Conservation (phyloP, 768 basidiomycete genomes). For the Serendipita sp. region DNA sequence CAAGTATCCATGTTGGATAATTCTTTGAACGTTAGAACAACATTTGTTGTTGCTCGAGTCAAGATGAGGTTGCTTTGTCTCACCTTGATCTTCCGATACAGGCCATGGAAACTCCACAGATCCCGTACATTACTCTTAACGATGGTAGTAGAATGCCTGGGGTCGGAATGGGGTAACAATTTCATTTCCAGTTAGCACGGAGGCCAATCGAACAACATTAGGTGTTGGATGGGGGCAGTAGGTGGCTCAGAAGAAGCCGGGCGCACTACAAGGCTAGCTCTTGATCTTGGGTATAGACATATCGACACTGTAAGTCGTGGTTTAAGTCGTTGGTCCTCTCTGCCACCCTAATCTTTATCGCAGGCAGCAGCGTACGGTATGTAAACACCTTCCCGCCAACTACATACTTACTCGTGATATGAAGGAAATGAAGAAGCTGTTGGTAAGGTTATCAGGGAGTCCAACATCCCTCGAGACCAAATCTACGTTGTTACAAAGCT, state of each 20-base stretch:
- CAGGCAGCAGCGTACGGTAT: constrained; percentile 10
- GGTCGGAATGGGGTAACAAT: not conserved
- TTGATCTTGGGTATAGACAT: constrained; percentile 31
- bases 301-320: constrained; percentile 21
- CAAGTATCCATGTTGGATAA: too few species aligned
- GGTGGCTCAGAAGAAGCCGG: constrained; percentile 26
- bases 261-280: constrained; percentile 21
- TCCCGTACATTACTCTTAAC: not conserved
- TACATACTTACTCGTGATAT: constrained; percentile 19
- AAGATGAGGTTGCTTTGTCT: too few species aligned
- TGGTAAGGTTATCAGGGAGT: constrained; percentile 27
- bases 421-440: constrained; percentile 30
- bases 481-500: constrained; percentile 18
- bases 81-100: not conserved
- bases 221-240: constrained; percentile 25
- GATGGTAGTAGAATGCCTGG: not conserved
- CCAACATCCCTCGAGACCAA: constrained; percentile 11
- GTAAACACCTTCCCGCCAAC: constrained; percentile 34
- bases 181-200: not conserved
- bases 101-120: not conserved
- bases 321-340: too few species aligned
- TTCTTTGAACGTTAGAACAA: too few species aligned
- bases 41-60: too few species aligned
- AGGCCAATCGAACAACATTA: not conserved
- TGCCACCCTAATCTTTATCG: constrained; percentile 17